Conservation (phyloP, 345 rosid species). For the Brassica nigra region DNA sequence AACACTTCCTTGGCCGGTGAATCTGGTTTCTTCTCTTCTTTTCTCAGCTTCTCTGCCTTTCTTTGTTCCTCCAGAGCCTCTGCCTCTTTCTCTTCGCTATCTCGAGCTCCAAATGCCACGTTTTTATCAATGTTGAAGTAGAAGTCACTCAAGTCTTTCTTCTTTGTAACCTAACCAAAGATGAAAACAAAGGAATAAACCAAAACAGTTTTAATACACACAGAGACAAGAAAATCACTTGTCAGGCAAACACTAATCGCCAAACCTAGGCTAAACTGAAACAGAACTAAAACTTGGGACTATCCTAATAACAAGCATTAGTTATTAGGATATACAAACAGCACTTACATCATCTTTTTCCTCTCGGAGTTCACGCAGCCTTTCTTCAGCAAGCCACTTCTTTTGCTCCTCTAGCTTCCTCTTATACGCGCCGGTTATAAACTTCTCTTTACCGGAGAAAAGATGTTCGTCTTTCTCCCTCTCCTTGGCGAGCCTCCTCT, state of each 20-base stretch:
- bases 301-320: background rate
- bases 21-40: conserved; percentile 40
- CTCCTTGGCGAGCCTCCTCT: conserved; percentile 84
- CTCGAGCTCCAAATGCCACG: conserved; percentile 76
- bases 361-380: conserved; percentile 67
- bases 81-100: conserved; percentile 44
- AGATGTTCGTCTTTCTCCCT: conserved; percentile 83
- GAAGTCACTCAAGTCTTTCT: conserved; percentile 80
- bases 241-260: no score
- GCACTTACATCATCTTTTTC: conserved; percentile 86
- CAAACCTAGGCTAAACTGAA: no score
- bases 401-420: conserved; percentile 86
- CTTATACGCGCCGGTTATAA: conserved; percentile 72
- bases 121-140: conserved; percentile 81
- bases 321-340: background rate
- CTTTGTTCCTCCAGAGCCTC: conserved; percentile 47
- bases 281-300: no score
- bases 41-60: conserved; percentile 47
- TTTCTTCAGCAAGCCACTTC: conserved; percentile 77
- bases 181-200: conserved; percentile 18
- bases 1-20: conserved; percentile 28
- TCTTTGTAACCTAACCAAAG: conserved; percentile 73
- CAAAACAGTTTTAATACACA: background rate
- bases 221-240: no score
- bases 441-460: conserved; percentile 83